Evolutionary conservation across 2,329 filamentous ascomycete genomes (phyloP).

Genomic region (Fusarium mundagurra): DNA sequence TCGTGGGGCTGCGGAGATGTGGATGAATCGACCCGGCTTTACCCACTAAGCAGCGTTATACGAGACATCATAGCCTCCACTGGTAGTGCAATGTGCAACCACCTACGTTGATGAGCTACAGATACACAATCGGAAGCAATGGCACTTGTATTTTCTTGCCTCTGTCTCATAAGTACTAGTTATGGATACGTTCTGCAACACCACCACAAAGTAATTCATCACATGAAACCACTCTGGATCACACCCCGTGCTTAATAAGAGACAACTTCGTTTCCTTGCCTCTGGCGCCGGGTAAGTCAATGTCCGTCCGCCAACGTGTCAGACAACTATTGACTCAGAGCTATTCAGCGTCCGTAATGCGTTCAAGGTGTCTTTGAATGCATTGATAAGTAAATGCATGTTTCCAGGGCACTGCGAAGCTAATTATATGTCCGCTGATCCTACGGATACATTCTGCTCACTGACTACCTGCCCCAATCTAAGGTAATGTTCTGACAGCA

Average conservation of each 20-base stretch:
- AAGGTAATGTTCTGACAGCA: not conserved
- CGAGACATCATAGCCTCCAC: not conserved
- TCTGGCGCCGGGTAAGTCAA: conserved; percentile 11
- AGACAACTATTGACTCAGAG: conserved; percentile 23
- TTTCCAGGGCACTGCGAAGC: not conserved
- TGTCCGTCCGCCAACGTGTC: conserved; percentile 23
- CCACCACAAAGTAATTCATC: conserved; percentile 2
- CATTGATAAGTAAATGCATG: not conserved
- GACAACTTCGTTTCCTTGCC: conserved; percentile 11
- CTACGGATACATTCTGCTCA: not conserved
- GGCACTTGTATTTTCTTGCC: not conserved
- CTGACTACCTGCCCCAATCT: not conserved
- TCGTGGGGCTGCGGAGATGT: not conserved
- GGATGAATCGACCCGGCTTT: not conserved
- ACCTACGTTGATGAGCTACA: not conserved
- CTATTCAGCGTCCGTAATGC: not conserved
- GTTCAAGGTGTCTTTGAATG: conserved; percentile 4
- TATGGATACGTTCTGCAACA: conserved; percentile 2
- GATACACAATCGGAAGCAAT: not conserved
- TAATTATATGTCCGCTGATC: not conserved
- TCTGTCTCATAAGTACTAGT: not conserved
- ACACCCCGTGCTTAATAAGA: conserved; percentile 16
- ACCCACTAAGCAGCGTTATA: not conserved
- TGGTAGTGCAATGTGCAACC: not conserved
- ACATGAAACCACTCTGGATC: conserved; percentile 28